A percentile compares a stretch with the other conserved stretches of the same genome.
Evolutionary conservation across 805 yeast species (phyloP).

Genomic region (Soucietia sequanensis): DNA sequence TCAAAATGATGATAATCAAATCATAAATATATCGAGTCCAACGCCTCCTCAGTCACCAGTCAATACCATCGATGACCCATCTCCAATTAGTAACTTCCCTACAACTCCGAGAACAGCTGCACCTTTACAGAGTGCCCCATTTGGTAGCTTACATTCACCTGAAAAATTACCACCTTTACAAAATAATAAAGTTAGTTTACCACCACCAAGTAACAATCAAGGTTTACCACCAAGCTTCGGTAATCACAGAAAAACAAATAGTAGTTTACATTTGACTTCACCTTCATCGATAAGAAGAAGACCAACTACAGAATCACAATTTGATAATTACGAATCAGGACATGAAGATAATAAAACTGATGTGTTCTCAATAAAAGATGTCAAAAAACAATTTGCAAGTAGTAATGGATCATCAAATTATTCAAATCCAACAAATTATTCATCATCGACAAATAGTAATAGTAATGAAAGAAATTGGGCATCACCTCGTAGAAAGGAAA

Average conservation of each 20-base stretch:
- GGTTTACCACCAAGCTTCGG: not conserved
- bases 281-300: not conserved
- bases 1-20: too few species aligned
- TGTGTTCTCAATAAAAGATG: constrained; percentile 13
- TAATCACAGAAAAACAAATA: not conserved
- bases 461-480: constrained; percentile 39
- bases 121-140: not conserved
- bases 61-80: constrained; percentile 3
- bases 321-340: constrained; percentile 2
- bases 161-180: not conserved
- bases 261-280: not conserved
- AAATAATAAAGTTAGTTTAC: not conserved
- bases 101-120: not conserved
- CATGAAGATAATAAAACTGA: constrained; percentile 16
- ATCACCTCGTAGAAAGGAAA: constrained; percentile 38
- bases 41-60: not conserved
- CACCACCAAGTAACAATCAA: not conserved
- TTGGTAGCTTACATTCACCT: too few species aligned
- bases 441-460: constrained; percentile 13
- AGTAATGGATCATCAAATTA: constrained; percentile 28
- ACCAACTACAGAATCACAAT: constrained; percentile 14
- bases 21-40: not conserved
- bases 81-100: constrained; percentile 11
- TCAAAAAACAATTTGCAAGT: constrained; percentile 7
- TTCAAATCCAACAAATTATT: constrained; percentile 39